A percentile compares a stretch with the other conserved stretches of the same genome.
Evolutionary conservation across 768 basidiomycete species (phyloP).

Genomic region (Tulasnella calospora): DNA sequence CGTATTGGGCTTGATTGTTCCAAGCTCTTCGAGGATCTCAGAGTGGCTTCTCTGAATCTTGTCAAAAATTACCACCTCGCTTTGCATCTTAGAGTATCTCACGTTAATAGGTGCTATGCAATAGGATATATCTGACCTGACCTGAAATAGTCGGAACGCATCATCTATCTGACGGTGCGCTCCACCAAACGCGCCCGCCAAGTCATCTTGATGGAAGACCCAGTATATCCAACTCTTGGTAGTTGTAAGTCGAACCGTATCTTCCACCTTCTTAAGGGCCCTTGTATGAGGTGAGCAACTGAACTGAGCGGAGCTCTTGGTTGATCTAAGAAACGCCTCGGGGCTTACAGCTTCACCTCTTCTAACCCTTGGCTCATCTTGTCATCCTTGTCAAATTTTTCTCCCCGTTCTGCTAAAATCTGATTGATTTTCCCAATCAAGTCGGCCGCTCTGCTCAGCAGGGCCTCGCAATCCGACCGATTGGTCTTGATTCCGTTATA

Average conservation of each 20-base stretch:
- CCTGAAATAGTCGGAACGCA: background rate
- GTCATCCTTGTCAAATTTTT: background rate
- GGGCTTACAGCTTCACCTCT: background rate
- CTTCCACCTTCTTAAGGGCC: background rate
- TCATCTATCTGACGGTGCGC: background rate
- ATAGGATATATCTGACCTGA: background rate
- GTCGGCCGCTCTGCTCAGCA: background rate
- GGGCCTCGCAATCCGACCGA: background rate
- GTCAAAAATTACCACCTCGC: background rate
- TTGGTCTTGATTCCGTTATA: background rate
- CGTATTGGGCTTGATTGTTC: background rate
- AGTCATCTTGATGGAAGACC: background rate
- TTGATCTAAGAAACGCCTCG: background rate
- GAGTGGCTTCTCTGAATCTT: conserved; percentile 2
- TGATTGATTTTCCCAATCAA: background rate
- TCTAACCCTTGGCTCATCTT: background rate
- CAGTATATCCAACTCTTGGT: background rate
- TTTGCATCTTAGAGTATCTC: background rate
- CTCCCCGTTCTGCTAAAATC: background rate
- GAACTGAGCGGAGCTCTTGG: background rate
- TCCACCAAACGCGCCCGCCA: background rate
- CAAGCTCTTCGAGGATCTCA: background rate
- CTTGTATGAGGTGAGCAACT: background rate
- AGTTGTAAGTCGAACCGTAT: background rate
- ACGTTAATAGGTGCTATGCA: background rate